These are phyloP conservation scores for Xerocomus nothofagi DNA, from an alignment of 1,284 basidiomycete genomes.

Conservation along the genomic window DNA sequence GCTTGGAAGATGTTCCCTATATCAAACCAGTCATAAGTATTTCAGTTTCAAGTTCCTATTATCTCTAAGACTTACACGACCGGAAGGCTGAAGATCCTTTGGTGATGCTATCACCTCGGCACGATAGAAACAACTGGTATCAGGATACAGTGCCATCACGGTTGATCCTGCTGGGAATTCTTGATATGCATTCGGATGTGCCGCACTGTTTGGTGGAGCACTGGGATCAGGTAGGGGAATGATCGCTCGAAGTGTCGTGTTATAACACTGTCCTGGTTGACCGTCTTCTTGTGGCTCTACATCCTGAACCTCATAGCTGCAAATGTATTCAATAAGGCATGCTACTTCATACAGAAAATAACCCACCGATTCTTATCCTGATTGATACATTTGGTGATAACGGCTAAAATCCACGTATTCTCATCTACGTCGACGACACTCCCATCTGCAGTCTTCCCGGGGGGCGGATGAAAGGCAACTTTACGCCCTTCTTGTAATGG, in stretches of 20 bases:
- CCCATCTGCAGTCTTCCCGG: constrained; percentile 47
- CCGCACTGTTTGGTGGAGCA: constrained; percentile 53
- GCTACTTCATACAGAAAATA: not conserved
- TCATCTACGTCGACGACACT: constrained; percentile 56
- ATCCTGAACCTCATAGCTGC: constrained; percentile 80
- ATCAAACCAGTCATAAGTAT: constrained; percentile 2
- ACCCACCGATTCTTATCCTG: constrained; percentile 64
- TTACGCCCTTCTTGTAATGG: constrained; percentile 71
- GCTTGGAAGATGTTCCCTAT: constrained; percentile 42
- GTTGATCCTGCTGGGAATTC: constrained; percentile 69
- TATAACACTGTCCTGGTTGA: constrained; percentile 68
- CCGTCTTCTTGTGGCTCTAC: constrained; percentile 77
- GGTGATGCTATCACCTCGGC: constrained; percentile 74
- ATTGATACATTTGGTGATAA: constrained; percentile 67
- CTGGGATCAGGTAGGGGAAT: constrained; percentile 76
- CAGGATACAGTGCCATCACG: constrained; percentile 81
- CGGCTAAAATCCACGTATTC: constrained; percentile 77
- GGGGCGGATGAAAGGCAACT: constrained; percentile 75
- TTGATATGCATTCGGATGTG: constrained; percentile 67
- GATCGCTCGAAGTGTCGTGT: constrained; percentile 64
- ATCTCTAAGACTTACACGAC: constrained; percentile 45
- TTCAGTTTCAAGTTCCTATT: not conserved
- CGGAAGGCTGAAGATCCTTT: constrained; percentile 49
- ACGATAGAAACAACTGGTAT: constrained; percentile 84
- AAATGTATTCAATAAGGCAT: constrained; percentile 9